Percentiles rank a stretch among this genome's conserved stretches.
Conservation (phyloP, 345 rosid species). For the Citrus reticulata region DNA sequence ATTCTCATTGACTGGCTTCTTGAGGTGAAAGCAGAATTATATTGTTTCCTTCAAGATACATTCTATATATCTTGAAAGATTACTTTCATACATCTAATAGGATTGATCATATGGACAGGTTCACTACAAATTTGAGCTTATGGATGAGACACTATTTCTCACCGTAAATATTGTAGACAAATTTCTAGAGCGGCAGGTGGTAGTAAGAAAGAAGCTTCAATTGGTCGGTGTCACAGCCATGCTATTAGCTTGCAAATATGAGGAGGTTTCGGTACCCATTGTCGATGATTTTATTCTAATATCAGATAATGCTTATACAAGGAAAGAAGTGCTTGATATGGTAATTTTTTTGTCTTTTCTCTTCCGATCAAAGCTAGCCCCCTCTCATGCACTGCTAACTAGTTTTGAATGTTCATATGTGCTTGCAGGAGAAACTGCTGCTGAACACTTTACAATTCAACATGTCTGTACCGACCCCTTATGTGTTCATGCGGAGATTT, state of each 20-base stretch:
- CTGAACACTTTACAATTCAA: slow-evolving; percentile 71
- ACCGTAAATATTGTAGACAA: slow-evolving; percentile 89
- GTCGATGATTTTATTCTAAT: slow-evolving; percentile 90
- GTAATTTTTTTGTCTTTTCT: slow-evolving; percentile 22
- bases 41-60: no score
- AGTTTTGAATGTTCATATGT: background rate
- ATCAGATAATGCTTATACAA: slow-evolving; percentile 83
- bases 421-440: slow-evolving; percentile 79
- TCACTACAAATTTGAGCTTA: slow-evolving; percentile 95
- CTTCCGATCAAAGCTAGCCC: background rate
- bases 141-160: slow-evolving; percentile 91
- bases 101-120: slow-evolving; percentile 38
- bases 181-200: slow-evolving; percentile 59
- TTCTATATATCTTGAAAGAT: background rate
- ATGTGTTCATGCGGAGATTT: slow-evolving; percentile 88
- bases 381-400: background rate
- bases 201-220: slow-evolving; percentile 90
- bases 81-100: background rate
- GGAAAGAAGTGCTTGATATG: slow-evolving; percentile 91
- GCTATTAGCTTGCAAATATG: slow-evolving; percentile 97
- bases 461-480: slow-evolving; percentile 78
- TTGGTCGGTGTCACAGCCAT: slow-evolving; percentile 90
- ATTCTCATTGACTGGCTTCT: slow-evolving; percentile 91
- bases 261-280: slow-evolving; percentile 92
- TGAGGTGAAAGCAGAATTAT: no score